Percentiles rank a stretch among this genome's conserved stretches.
Evolutionary conservation across 2,329 filamentous ascomycete species (phyloP).

Genomic region (Beauveria asiatica): DNA sequence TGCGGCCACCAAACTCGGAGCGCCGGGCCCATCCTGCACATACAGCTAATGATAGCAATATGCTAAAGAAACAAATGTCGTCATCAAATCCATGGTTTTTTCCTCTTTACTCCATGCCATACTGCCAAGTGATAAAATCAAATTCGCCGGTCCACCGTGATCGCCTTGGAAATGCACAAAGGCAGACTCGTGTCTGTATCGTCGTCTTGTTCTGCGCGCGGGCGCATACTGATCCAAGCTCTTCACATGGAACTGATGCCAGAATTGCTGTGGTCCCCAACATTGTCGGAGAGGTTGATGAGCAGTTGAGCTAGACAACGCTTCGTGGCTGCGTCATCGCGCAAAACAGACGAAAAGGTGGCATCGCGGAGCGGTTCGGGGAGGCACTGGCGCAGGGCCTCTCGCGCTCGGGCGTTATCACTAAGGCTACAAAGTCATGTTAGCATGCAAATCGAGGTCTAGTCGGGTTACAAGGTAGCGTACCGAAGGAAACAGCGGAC

Average conservation of each 20-base stretch:
- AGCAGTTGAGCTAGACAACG: slow-evolving; percentile 93
- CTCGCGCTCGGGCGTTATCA: slow-evolving; percentile 90
- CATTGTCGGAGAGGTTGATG: slow-evolving; percentile 90
- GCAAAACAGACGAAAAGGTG: slow-evolving; percentile 91
- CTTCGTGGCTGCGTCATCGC: slow-evolving; percentile 95
- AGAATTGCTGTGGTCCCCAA: slow-evolving; percentile 42
- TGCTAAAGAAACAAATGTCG: slow-evolving; percentile 3
- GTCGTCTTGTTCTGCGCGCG: background rate
- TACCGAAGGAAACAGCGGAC: slow-evolving; percentile 94
- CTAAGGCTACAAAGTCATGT: slow-evolving; percentile 55
- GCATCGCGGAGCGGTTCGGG: slow-evolving; percentile 98
- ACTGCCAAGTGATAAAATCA: slow-evolving; percentile 1
- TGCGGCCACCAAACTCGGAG: background rate
- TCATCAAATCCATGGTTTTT: slow-evolving; percentile 1
- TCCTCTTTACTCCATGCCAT: background rate
- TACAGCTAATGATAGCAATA: background rate
- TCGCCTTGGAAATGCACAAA: slow-evolving; percentile 9
- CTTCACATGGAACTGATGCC: slow-evolving; percentile 26
- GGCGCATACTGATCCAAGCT: background rate
- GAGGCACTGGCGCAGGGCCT: slow-evolving; percentile 90
- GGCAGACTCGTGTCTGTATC: background rate
- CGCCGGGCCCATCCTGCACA: background rate
- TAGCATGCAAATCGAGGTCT: slow-evolving; percentile 8
- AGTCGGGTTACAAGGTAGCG: slow-evolving; percentile 22
- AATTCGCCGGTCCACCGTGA: slow-evolving; percentile 4